Evolutionary conservation across 177 flowering plant genomes (phyloP).

Genomic region (Tripterygium wilfordii): DNA sequence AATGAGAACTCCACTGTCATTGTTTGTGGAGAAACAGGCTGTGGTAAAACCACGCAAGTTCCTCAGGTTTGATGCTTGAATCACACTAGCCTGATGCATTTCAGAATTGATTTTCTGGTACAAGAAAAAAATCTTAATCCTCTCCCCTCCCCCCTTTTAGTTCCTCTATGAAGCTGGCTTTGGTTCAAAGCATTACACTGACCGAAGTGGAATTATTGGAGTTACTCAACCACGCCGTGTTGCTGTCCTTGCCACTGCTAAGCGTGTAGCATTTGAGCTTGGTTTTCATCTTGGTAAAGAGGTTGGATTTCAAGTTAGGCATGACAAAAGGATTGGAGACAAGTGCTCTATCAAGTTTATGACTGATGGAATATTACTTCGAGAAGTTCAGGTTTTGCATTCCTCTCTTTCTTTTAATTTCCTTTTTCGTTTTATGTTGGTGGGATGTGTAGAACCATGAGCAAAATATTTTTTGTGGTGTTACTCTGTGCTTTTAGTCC

Average conservation of each 20-base stretch:
- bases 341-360: constrained; percentile 83
- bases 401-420: constrained; percentile 1
- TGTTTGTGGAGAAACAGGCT: constrained; percentile 93
- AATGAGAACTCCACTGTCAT: constrained; percentile 62
- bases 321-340: constrained; percentile 83
- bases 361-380: constrained; percentile 97
- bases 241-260: constrained; percentile 97
- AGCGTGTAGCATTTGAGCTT: constrained; percentile 88
- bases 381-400: constrained; percentile 78
- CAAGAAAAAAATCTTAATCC: neutral
- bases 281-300: constrained; percentile 80
- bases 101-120: neutral
- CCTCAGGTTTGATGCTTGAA: constrained; percentile 61
- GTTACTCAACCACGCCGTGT: constrained; percentile 99
- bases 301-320: constrained; percentile 95
- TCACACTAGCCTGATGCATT: neutral
- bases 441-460: no score
- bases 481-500: no score
- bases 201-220: constrained; percentile 70
- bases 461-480: no score
- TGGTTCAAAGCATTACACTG: constrained; percentile 44
- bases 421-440: neutral
- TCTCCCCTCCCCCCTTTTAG: constrained; percentile 35
- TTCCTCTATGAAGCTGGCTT: constrained; percentile 96
- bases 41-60: constrained; percentile 98